phyloP scores from a whole-genome alignment of 805 yeast genomes.

The Komagataella kurtzmanii region DNA sequence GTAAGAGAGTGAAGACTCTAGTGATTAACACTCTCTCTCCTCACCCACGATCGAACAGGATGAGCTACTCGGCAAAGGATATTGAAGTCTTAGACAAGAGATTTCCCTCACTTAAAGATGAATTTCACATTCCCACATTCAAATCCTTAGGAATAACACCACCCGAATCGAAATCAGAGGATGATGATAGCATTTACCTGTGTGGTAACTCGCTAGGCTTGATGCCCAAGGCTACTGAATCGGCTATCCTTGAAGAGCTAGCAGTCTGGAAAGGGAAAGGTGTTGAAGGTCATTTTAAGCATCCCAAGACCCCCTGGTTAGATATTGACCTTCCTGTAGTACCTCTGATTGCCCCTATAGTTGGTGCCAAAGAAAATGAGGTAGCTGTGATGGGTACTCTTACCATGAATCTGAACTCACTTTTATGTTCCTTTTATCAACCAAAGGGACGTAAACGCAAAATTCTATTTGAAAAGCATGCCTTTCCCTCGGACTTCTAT shows the following conservation, averaged over 20 bases:
- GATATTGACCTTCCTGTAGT: constrained; percentile 70
- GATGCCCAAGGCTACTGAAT: constrained; percentile 57
- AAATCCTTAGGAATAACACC: constrained; percentile 37
- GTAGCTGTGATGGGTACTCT: constrained; percentile 83
- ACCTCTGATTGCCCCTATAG: constrained; percentile 55
- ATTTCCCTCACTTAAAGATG: constrained; percentile 12
- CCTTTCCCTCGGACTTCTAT: constrained; percentile 89
- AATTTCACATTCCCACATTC: constrained; percentile 58
- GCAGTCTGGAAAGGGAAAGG: constrained; percentile 75
- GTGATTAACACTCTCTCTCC: not conserved
- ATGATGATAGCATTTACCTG: constrained; percentile 27
- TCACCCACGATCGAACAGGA: not conserved
- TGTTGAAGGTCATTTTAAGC: constrained; percentile 77
- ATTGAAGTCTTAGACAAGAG: not conserved
- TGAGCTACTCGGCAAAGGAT: not conserved
- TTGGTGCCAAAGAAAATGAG: constrained; percentile 67
- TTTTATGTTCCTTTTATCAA: constrained; percentile 60
- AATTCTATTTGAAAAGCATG: constrained; percentile 72
- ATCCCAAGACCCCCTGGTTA: constrained; percentile 67
- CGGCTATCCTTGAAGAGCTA: constrained; percentile 50
- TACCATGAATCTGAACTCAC: constrained; percentile 68
- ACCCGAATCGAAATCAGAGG: constrained; percentile 1
- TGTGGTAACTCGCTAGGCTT: constrained; percentile 94
- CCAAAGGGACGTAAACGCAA: constrained; percentile 49
- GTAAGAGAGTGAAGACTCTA: too few species aligned